Conservation (phyloP, 2,329 filamentous ascomycete species). For the Fusarium sp. region DNA sequence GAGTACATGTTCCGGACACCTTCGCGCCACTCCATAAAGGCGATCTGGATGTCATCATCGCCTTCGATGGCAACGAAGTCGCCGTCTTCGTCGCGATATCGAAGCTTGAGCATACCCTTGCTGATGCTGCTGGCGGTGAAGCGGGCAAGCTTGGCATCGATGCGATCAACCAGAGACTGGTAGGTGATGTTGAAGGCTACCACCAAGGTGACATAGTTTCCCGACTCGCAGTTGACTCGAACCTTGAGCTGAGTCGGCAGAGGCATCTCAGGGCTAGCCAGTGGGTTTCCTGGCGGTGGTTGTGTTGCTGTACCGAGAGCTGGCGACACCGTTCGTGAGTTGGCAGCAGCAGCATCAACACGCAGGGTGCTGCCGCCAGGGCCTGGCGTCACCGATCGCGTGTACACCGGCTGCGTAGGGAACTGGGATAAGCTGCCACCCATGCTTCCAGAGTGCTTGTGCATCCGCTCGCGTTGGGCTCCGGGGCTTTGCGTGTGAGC, state of each 20-base stretch:
- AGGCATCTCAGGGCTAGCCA: constrained; percentile 60
- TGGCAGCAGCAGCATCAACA: constrained; percentile 51
- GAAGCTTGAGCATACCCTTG: constrained; percentile 82
- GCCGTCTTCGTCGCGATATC: constrained; percentile 91
- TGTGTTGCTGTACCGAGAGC: constrained; percentile 51
- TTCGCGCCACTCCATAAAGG: constrained; percentile 94
- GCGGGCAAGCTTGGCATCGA: constrained; percentile 91
- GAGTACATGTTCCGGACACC: constrained; percentile 64
- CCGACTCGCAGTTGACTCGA: constrained; percentile 86
- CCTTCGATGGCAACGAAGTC: constrained; percentile 94
- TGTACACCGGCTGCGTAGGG: constrained; percentile 62
- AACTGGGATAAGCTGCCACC: constrained; percentile 65
- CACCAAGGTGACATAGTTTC: constrained; percentile 93
- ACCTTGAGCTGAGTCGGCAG: constrained; percentile 86
- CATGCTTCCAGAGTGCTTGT: constrained; percentile 58
- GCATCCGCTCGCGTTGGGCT: constrained; percentile 68
- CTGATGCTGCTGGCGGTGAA: constrained; percentile 87
- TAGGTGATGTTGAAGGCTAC: constrained; percentile 96
- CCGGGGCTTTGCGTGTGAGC: constrained; percentile 77
- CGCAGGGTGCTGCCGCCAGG: constrained; percentile 50
- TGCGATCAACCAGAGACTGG: constrained; percentile 91
- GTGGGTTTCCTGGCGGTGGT: constrained; percentile 38
- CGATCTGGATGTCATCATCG: constrained; percentile 95
- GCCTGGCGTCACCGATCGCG: constrained; percentile 57
- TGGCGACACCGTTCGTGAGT: constrained; percentile 58